Evolutionary conservation across 495 filamentous ascomycete genomes (phyloP), one percentile per base, ranked within the genome.

Genomic region (Aspergillus mulundensis): DNA sequence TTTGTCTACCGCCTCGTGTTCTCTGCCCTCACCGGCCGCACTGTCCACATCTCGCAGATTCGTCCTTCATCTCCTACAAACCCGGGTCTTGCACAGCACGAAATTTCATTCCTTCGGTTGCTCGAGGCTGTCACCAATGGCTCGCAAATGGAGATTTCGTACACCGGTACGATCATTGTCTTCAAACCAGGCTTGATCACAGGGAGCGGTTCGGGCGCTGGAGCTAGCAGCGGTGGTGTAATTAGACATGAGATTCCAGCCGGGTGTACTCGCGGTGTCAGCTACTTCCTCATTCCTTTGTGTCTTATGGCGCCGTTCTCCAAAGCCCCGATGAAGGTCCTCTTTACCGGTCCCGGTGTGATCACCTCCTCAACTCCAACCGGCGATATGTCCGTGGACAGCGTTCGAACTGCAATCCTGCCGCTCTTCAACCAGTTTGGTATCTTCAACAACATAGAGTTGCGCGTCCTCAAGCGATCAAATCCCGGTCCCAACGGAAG

Each of bases 41-140:
- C 93, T 6, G 72, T 99, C 34, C 90, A 91, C 69, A 89, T 99
- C 66, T 93, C 92, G 32, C 86, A 92, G 69, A 97, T 99, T 73
- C 89, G 95, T 55, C 78, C 89, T 28, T 85, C 86, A 36, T 96
- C 90, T 24, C 81, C 86, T 45, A 90, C 87, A 15, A 81, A 87
- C 60, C 90, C 94, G 6, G 95, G 95, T 61, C 87, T 99, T 43
- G 84, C 88, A 49, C 84, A 89, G 45, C 88, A 95, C 76, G 95
- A 99, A 75, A 84, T 97, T 65, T 96, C 93, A 32, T 90, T 99
- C 73, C 81, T 99, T 16, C 94, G 95, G 48, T 87, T 99, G 7
- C 85, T 99, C 61, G 94, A 97, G 68, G 78, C 87, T 50, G 79
- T 99, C 62, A 97, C 95, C 66, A 99, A 99, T 82, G 95, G 95